Conservation (phyloP, 23 red algal species). For the Chondrus crispus region DNA sequence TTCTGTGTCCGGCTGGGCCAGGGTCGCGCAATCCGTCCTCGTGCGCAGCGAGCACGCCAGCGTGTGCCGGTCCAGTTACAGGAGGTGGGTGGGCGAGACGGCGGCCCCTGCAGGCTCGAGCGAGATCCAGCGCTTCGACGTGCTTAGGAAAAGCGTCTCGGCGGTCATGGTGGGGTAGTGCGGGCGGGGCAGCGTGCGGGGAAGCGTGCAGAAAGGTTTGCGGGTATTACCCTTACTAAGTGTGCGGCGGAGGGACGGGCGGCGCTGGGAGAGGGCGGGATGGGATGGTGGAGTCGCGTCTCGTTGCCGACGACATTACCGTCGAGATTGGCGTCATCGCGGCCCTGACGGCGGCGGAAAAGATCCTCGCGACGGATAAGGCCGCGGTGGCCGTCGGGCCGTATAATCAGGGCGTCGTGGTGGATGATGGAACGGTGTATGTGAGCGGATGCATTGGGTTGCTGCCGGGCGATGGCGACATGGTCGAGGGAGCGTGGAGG, state of each 20-base stretch:
- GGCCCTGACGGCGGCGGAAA: constrained; percentile 62
- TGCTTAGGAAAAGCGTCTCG: constrained; percentile 52
- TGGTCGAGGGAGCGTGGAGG: constrained; percentile 69
- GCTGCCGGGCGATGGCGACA: constrained; percentile 48
- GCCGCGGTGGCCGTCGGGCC: constrained; percentile 94
- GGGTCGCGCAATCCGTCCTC: constrained; percentile 45
- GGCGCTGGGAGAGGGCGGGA: too few species aligned
- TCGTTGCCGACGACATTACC: constrained; percentile 42
- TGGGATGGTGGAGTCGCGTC: too few species aligned
- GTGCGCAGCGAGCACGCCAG: constrained; percentile 33
- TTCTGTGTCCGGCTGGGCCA: constrained; percentile 35
- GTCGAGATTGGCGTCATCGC: constrained; percentile 88
- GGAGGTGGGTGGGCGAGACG: constrained; percentile 38
- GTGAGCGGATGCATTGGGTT: constrained; percentile 97
- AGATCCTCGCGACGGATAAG: constrained; percentile 48
- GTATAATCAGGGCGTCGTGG: constrained; percentile 83
- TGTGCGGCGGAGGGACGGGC: too few species aligned
- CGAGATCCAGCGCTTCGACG: constrained; percentile 67
- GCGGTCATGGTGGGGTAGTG: constrained; percentile 34
- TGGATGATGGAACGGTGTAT: constrained; percentile 78
- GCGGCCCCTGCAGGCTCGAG: constrained; percentile 36
- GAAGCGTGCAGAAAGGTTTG: too few species aligned
- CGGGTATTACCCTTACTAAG: too few species aligned
- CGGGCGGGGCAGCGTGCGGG: not conserved
- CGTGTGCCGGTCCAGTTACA: constrained; percentile 64